Base-by-base conservation (phyloP, 192 early-diverging fungal species). In the Mortierella alpina region DNA sequence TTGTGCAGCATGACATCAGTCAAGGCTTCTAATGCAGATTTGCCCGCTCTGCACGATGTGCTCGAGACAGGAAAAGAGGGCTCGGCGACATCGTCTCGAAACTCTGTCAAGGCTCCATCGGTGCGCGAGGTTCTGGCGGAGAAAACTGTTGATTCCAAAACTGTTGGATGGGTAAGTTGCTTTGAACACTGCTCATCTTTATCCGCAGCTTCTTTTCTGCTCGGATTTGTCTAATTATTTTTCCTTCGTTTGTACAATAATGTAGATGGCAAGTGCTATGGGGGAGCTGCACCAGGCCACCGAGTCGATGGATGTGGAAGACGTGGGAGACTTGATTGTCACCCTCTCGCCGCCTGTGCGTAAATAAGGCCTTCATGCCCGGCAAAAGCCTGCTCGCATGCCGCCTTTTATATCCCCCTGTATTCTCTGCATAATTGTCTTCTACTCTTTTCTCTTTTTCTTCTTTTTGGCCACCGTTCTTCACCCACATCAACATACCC, bases 311-410 rank as follows among this genome's bases (percentile, higher is more conserved):
- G 77, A 80, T 54, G 77, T 80, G 6, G 70, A 72, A 31, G 64
- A 72, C 53, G 77, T 80, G 12, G 77, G 77, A 23, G 77, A 80
- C 55, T 49, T 80, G 42, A 80, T 72, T 22, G 77, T 80, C n/a
- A 80, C 57, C 8, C 52, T 80, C 4, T 80, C 77, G 17, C 77
- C 77, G 17, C 70, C 77, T 9, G 50, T 55, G 2, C 42, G 17
- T 7, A 45, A 47, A 41, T 71, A 55, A 62, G 39, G 1, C 13
- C 23, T 11, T 23, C 31, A 31, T 31, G 8, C 39, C 39, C 5
- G 20, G 0, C 6, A 41, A 14, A 3, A 11, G 13, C 58, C 6
- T 31, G 31, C n/a, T n/a, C 31, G 31, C 31, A 3, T 31, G 31
- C 31, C 31, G 31, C 31, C 31, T 31, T 31, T 31, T 31, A 31